Conservation (phyloP, 2,329 filamentous ascomycete genomes). For the Aspergillus hiratsukae region DNA sequence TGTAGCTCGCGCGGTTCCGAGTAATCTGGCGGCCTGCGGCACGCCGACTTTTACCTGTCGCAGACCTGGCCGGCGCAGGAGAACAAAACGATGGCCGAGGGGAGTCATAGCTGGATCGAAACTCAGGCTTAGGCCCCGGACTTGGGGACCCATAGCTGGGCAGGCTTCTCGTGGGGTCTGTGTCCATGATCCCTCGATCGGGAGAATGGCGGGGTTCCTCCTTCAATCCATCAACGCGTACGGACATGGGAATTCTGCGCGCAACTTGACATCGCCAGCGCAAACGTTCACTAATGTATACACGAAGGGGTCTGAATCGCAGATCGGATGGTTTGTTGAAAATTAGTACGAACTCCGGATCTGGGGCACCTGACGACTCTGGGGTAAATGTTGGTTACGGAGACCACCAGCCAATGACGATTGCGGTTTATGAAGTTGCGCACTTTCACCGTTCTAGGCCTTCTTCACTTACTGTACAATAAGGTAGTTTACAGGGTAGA, state of each 20-base stretch:
- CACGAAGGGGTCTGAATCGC: background rate
- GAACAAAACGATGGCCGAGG: constrained; percentile 3
- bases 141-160: constrained; percentile 10
- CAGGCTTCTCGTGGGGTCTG: constrained; percentile 12
- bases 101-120: constrained; percentile 6
- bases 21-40: constrained; percentile 41
- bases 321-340: background rate
- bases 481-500: background rate
- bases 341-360: background rate
- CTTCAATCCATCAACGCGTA: constrained; percentile 14
- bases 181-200: constrained; percentile 18
- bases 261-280: background rate
- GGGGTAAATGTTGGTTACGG: background rate
- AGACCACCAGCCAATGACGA: background rate
- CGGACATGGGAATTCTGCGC: background rate
- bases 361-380: background rate
- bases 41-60: constrained; percentile 9
- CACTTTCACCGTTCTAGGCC: background rate
- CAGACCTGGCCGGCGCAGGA: constrained; percentile 3
- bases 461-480: background rate
- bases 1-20: constrained; percentile 45
- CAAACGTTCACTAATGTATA: background rate
- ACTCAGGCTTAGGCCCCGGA: constrained; percentile 2
- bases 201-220: constrained; percentile 16
- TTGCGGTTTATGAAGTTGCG: background rate